Evolutionary conservation across 2,329 filamentous ascomycete genomes (phyloP).

Genomic region (Hawksworthiomyces lignivorus): DNA sequence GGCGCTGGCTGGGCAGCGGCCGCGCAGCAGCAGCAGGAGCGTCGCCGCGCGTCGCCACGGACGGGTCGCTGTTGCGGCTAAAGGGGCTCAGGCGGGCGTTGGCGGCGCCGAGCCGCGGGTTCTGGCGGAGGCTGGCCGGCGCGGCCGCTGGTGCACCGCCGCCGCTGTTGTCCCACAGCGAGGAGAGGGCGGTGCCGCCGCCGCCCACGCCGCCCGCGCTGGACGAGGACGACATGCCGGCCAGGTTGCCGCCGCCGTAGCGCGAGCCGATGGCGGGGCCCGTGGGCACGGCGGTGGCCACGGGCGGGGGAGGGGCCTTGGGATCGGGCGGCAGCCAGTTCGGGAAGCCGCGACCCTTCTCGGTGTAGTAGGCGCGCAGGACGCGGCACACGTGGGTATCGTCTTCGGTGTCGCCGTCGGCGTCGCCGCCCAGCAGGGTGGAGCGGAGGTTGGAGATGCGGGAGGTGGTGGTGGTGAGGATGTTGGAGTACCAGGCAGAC

Average conservation of each 20-base stretch:
- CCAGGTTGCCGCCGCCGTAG: conserved; percentile 39
- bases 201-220: conserved; percentile 14
- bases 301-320: conserved; percentile 53
- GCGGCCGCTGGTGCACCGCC: conserved; percentile 30
- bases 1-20: conserved; percentile 64
- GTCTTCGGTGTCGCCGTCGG: conserved; percentile 71
- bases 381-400: conserved; percentile 93
- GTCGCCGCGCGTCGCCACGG: background rate
- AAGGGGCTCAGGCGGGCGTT: conserved; percentile 20
- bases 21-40: conserved; percentile 28
- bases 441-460: conserved; percentile 59
- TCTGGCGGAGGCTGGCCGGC: conserved; percentile 38
- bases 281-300: conserved; percentile 45
- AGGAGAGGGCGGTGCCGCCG: conserved; percentile 37
- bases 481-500: conserved; percentile 76
- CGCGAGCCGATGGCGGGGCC: conserved; percentile 42
- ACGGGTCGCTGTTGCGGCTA: conserved; percentile 20
- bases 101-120: conserved; percentile 20
- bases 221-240: conserved; percentile 15
- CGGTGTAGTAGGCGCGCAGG: conserved; percentile 83
- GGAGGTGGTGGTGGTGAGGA: conserved; percentile 57
- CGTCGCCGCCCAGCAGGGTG: conserved; percentile 59
- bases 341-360: conserved; percentile 76
- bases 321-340: conserved; percentile 85
- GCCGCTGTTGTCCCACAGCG: conserved; percentile 47